These are phyloP conservation scores for Verticillium nubilum DNA, from an alignment of 2,329 filamentous ascomycete species.

Conservation along the genomic window DNA sequence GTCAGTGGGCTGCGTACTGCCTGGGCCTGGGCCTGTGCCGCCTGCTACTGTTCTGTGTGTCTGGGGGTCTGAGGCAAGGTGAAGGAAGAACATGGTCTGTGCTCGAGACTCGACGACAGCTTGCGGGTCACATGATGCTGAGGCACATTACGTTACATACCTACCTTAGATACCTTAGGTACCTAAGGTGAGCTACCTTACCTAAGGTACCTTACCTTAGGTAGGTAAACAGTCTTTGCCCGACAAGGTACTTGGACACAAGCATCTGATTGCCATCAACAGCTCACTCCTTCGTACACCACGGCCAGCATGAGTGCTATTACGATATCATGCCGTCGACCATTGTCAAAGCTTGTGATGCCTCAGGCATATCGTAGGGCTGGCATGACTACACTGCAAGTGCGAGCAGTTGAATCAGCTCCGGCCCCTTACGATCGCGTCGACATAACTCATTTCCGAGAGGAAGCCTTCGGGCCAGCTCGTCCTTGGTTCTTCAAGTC, in stretches of 20 bases:
- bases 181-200: no score
- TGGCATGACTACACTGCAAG: neutral
- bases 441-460: constrained; percentile 5
- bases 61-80: neutral
- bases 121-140: neutral
- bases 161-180: no score
- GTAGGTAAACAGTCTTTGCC: no score
- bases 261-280: no score
- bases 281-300: no score
- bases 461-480: constrained; percentile 1
- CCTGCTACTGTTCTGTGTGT: neutral
- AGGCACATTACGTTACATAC: no score
- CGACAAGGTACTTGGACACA: no score
- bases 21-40: neutral
- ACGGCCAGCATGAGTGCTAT: neutral
- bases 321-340: neutral
- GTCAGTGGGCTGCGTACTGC: neutral
- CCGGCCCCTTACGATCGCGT: neutral
- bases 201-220: no score
- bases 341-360: neutral
- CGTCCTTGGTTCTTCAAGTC: constrained; percentile 11
- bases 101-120: neutral
- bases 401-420: neutral
- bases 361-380: neutral
- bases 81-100: neutral